Conservation (phyloP, 2,329 filamentous ascomycete species). For the Nigrospora oryzae region DNA sequence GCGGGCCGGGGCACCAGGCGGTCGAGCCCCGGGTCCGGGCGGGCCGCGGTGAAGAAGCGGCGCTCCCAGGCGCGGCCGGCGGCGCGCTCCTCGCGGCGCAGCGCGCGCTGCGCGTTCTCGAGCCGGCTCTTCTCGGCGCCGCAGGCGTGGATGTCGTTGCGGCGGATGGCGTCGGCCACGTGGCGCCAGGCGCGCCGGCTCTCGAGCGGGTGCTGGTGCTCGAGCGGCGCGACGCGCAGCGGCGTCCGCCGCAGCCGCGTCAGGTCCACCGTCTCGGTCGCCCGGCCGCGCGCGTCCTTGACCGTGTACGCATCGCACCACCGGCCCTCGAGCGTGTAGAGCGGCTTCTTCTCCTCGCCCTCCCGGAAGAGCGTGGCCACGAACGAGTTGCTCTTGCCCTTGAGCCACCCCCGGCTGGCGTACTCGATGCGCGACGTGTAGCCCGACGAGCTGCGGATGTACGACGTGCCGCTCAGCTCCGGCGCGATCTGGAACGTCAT, state of each 20-base stretch:
- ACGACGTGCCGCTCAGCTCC: slow-evolving; percentile 77
- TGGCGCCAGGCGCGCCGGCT: slow-evolving; percentile 81
- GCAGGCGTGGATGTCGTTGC: slow-evolving; percentile 77
- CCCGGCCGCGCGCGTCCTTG: slow-evolving; percentile 51
- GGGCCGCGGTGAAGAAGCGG: slow-evolving; percentile 12
- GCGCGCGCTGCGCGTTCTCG: slow-evolving; percentile 68
- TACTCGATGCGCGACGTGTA: slow-evolving; percentile 90
- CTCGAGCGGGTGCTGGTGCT: slow-evolving; percentile 79
- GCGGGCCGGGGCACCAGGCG: slow-evolving; percentile 7
- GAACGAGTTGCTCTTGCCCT: slow-evolving; percentile 92
- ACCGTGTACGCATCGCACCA: slow-evolving; percentile 83
- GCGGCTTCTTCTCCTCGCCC: slow-evolving; percentile 61
- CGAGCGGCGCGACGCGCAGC: slow-evolving; percentile 62
- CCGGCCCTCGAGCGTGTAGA: slow-evolving; percentile 80
- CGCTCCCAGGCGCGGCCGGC: slow-evolving; percentile 12
- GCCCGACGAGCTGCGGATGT: slow-evolving; percentile 79
- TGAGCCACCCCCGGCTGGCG: slow-evolving; percentile 87
- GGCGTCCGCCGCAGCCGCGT: slow-evolving; percentile 51
- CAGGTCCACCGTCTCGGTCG: slow-evolving; percentile 54
- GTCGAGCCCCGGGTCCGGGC: slow-evolving; percentile 9
- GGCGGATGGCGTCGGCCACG: slow-evolving; percentile 72
- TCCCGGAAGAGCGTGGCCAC: slow-evolving; percentile 65
- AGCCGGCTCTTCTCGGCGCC: slow-evolving; percentile 77
- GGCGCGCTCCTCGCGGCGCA: slow-evolving; percentile 13
- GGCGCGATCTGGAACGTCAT: slow-evolving; percentile 82